A percentile compares a stretch with the other conserved stretches of the same genome.
Conservation (phyloP, 441 rosid genomes). For the Oxalis stricta region DNA sequence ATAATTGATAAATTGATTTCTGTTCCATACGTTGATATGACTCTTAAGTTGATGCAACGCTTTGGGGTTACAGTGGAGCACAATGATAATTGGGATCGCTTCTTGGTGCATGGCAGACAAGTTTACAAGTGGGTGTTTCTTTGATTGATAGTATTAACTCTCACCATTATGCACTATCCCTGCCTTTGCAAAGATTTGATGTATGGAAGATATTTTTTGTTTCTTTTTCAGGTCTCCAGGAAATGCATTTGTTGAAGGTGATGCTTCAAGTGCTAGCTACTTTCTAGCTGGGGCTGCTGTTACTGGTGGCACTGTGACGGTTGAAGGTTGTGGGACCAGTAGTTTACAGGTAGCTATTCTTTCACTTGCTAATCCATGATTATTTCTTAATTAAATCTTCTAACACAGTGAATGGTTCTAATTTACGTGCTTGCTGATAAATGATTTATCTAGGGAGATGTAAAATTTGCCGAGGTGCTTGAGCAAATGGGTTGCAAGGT, state of each 20-base stretch:
- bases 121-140: constrained; percentile 68
- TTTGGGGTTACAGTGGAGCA: constrained; percentile 67
- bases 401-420: no score
- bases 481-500: constrained; percentile 94
- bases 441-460: constrained; percentile 52
- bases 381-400: background rate
- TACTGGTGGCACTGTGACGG: constrained; percentile 89
- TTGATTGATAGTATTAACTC: no score
- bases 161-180: no score
- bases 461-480: constrained; percentile 82
- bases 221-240: constrained; percentile 74
- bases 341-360: constrained; percentile 66
- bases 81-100: constrained; percentile 72
- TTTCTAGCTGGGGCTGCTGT: constrained; percentile 96
- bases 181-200: no score
- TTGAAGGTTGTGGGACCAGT: constrained; percentile 90
- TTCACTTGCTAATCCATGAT: background rate
- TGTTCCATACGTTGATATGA: constrained; percentile 93
- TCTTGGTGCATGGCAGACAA: constrained; percentile 71
- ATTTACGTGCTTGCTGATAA: no score
- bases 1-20: constrained; percentile 80
- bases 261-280: constrained; percentile 99
- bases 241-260: constrained; percentile 87
- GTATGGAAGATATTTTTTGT: no score
- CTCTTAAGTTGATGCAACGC: constrained; percentile 83